These are phyloP conservation scores for Rusavskia elegans DNA, from an alignment of 495 filamentous ascomycete species.

Conservation along the genomic window DNA sequence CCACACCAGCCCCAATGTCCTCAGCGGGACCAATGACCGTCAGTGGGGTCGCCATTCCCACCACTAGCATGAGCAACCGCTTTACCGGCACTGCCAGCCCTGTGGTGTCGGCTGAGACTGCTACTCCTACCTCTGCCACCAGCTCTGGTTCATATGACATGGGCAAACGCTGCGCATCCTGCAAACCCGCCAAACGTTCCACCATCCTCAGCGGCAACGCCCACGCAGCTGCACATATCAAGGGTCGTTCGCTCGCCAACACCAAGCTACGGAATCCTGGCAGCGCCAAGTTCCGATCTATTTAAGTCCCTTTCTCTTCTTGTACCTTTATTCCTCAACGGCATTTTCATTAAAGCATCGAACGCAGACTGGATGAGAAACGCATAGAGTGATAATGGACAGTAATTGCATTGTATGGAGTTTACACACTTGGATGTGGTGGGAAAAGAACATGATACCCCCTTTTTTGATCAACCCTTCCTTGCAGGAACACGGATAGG, in stretches of 20 bases:
- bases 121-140: background rate
- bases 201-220: background rate
- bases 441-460: too few species aligned
- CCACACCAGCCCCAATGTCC: background rate
- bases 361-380: background rate
- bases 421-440: too few species aligned
- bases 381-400: too few species aligned
- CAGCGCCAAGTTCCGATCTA: background rate
- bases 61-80: background rate
- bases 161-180: background rate
- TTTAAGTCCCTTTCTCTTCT: background rate
- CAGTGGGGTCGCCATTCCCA: background rate
- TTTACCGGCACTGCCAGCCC: slow-evolving; percentile 1
- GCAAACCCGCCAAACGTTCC: background rate
- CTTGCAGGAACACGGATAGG: too few species aligned
- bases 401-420: too few species aligned
- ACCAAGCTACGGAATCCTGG: background rate
- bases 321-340: too few species aligned
- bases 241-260: background rate
- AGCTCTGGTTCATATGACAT: background rate
- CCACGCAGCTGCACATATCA: background rate
- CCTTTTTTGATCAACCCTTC: too few species aligned
- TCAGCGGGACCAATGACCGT: background rate
- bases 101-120: background rate
- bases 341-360: background rate